Conservation (phyloP, 2,329 filamentous ascomycete species). For the Neocatenulostroma microsporum region DNA sequence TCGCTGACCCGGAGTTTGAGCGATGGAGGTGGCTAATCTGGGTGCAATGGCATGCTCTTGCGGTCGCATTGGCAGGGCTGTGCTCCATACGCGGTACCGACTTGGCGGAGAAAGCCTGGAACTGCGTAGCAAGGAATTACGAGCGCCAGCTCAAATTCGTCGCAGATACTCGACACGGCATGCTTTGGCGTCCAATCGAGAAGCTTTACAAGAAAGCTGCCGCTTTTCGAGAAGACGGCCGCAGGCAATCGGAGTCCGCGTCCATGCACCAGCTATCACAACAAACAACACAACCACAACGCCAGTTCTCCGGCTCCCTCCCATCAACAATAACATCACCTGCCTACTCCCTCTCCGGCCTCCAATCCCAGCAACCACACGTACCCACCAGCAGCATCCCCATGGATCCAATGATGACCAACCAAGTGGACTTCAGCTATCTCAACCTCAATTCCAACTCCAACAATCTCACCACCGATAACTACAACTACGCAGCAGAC, state of each 20-base stretch:
- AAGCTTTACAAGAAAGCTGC: slow-evolving; percentile 46
- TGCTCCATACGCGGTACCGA: slow-evolving; percentile 42
- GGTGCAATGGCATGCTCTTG: slow-evolving; percentile 50
- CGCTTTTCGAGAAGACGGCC: slow-evolving; percentile 20
- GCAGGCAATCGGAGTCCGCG: slow-evolving; percentile 2
- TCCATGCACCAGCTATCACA: not conserved
- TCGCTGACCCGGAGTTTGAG: slow-evolving; percentile 31
- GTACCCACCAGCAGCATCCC: slow-evolving; percentile 3
- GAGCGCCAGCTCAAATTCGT: slow-evolving; percentile 38
- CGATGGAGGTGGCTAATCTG: slow-evolving; percentile 46
- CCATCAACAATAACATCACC: slow-evolving; percentile 1
- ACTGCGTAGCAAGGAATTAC: slow-evolving; percentile 41
- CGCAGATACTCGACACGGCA: slow-evolving; percentile 45
- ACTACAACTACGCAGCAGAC: too few species aligned
- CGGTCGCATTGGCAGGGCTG: slow-evolving; percentile 47
- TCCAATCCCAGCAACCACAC: slow-evolving; percentile 3
- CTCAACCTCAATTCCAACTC: not conserved
- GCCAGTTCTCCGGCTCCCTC: too few species aligned
- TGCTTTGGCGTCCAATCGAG: slow-evolving; percentile 48
- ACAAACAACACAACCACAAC: not conserved
- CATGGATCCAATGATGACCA: slow-evolving; percentile 4
- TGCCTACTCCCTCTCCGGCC: not conserved
- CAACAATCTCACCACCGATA: not conserved
- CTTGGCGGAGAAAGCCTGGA: slow-evolving; percentile 45
- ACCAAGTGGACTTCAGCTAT: slow-evolving; percentile 1